Percentiles rank a stretch among this genome's conserved stretches.
These are phyloP conservation scores for Spizellomyces sp. DNA, from an alignment of 192 early-diverging fungal genomes.

Conservation along the genomic window DNA sequence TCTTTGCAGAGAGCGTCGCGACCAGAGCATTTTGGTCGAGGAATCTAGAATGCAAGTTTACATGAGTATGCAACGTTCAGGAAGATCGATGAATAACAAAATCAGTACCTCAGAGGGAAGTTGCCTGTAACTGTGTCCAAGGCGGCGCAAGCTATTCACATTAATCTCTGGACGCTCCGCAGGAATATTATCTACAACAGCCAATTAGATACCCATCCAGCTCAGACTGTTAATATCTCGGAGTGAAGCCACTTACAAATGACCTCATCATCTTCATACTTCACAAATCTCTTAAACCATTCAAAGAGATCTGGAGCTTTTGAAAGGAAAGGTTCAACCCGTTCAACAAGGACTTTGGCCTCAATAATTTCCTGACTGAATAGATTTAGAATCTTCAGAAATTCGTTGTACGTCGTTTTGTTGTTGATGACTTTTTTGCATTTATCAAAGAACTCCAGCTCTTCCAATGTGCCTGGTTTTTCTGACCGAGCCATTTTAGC, in stretches of 20 bases:
- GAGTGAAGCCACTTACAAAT: conserved; percentile 44
- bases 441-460: conserved; percentile 92
- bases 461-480: conserved; percentile 57
- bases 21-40: conserved; percentile 74
- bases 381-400: conserved; percentile 92
- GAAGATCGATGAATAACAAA: not conserved
- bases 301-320: conserved; percentile 85
- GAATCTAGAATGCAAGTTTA: conserved; percentile 5
- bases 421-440: conserved; percentile 85
- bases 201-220: not conserved
- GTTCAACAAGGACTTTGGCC: conserved; percentile 78
- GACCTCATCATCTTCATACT: conserved; percentile 77
- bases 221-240: not conserved
- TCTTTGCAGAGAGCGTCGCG: conserved; percentile 90
- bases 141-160: conserved; percentile 55
- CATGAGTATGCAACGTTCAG: not conserved
- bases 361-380: conserved; percentile 95
- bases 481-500: conserved; percentile 21
- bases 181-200: conserved; percentile 61
- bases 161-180: conserved; percentile 66
- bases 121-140: conserved; percentile 75
- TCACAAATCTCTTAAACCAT: conserved; percentile 91
- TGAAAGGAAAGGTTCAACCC: conserved; percentile 82
- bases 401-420: conserved; percentile 91
- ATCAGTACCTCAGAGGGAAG: conserved; percentile 43